Conservation (phyloP, 805 yeast genomes). For the Isabelozyma rhagii region DNA sequence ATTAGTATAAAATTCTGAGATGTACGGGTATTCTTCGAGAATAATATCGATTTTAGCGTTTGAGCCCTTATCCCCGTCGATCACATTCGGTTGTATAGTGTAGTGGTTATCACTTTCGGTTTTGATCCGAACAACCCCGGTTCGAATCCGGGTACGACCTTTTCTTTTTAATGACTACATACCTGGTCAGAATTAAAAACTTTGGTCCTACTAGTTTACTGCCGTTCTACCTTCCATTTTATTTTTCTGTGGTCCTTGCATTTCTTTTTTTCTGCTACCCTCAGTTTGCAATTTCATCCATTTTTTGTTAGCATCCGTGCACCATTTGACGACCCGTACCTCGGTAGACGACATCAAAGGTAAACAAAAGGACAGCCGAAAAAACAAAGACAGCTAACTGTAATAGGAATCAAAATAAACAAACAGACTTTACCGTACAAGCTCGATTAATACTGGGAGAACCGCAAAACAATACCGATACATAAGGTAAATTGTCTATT, state of each 20-base stretch:
- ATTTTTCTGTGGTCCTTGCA: no score
- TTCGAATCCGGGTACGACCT: slow-evolving; percentile 85
- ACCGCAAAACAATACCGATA: neutral
- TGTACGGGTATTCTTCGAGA: no score
- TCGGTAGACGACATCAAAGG: neutral
- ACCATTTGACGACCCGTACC: neutral
- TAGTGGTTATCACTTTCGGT: slow-evolving; percentile 81
- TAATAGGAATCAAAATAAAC: neutral
- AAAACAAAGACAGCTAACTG: neutral
- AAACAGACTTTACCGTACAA: neutral
- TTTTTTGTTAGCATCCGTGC: neutral
- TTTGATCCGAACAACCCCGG: slow-evolving; percentile 81
- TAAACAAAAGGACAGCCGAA: neutral
- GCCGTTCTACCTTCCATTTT: no score
- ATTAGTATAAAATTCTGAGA: neutral
- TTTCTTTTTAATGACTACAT: slow-evolving; percentile 7
- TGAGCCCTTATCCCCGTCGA: no score
- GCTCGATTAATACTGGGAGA: neutral
- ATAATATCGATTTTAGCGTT: no score
- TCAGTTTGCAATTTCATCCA: no score
- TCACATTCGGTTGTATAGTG: slow-evolving; percentile 50
- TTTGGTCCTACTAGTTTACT: no score
- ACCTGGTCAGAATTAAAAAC: neutral
- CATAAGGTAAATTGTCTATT: neutral
- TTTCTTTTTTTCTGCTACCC: no score